These are phyloP conservation scores for Apiotrichum laibachii DNA, from an alignment of 1,284 basidiomycete species.

Conservation along the genomic window DNA sequence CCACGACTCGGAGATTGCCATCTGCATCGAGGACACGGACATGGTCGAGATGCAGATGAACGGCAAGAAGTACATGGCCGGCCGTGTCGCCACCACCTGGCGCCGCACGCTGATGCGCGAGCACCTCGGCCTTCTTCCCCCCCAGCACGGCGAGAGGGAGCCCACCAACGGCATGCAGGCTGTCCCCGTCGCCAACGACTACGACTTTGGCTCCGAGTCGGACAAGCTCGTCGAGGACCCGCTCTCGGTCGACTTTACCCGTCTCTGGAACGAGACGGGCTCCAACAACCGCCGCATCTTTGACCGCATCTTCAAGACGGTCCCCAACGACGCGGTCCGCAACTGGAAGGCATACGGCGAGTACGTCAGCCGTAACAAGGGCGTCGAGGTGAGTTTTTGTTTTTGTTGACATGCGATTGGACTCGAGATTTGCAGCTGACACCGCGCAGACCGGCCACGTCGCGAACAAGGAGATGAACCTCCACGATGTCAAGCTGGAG, in stretches of 20 bases:
- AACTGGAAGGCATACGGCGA: slow-evolving; percentile 75
- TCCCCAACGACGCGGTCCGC: slow-evolving; percentile 75
- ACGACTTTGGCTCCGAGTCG: slow-evolving; percentile 61
- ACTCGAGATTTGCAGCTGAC: too few relatives aligned
- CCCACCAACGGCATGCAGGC: slow-evolving; percentile 64
- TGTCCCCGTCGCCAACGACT: slow-evolving; percentile 65
- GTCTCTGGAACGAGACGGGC: slow-evolving; percentile 71
- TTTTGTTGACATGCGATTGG: too few relatives aligned
- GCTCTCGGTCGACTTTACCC: slow-evolving; percentile 60
- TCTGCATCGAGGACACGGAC: slow-evolving; percentile 80
- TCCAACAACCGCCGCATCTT: slow-evolving; percentile 74
- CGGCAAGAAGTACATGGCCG: slow-evolving; percentile 58
- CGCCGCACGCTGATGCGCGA: slow-evolving; percentile 55
- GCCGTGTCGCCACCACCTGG: slow-evolving; percentile 41
- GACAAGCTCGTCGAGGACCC: slow-evolving; percentile 78
- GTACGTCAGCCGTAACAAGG: slow-evolving; percentile 44
- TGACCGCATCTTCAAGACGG: slow-evolving; percentile 45
- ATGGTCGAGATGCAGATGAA: slow-evolving; percentile 74
- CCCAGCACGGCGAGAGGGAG: slow-evolving; percentile 50
- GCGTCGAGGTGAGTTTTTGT: slow-evolving; percentile 54
- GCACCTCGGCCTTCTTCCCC: slow-evolving; percentile 73
- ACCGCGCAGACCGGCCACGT: slow-evolving; percentile 62
- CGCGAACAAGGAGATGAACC: slow-evolving; percentile 60
- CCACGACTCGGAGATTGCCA: slow-evolving; percentile 87
- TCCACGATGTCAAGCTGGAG: slow-evolving; percentile 68